Evolutionary conservation across 495 filamentous ascomycete species (phyloP).

Genomic region (Daldinia grandis): DNA sequence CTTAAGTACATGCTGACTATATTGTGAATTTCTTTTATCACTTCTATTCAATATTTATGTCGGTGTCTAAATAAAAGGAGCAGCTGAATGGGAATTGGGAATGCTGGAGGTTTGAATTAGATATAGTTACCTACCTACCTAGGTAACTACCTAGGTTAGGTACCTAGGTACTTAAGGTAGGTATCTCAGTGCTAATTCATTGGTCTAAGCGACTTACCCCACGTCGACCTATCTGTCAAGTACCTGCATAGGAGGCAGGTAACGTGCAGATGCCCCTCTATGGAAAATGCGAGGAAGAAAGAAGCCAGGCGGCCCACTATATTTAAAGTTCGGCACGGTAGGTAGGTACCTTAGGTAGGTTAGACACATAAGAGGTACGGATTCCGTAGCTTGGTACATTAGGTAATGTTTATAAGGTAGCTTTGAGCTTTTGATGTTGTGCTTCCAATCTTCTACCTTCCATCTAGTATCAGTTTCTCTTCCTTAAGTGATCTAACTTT

Average conservation of each 20-base stretch:
- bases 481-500: not conserved
- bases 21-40: not conserved
- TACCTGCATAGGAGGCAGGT: constrained; percentile 31
- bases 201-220: constrained; percentile 23
- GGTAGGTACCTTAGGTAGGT: too few species aligned
- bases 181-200: not conserved
- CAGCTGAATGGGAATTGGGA: too few species aligned
- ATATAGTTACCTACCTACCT: too few species aligned
- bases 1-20: not conserved
- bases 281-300: constrained; percentile 18
- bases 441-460: not conserved
- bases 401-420: not conserved
- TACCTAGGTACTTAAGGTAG: too few species aligned
- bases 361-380: too few species aligned
- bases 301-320: constrained; percentile 19
- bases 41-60: not conserved
- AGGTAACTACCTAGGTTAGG: too few species aligned
- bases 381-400: too few species aligned
- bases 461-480: not conserved
- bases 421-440: constrained; percentile 10
- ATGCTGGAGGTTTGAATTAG: too few species aligned
- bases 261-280: constrained; percentile 21
- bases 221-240: constrained; percentile 10
- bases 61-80: not conserved
- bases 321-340: constrained; percentile 9